Percentiles rank a stretch among this genome's conserved stretches.
Evolutionary conservation across 1,284 basidiomycete species (phyloP).

Genomic region (Vanrija sp.): DNA sequence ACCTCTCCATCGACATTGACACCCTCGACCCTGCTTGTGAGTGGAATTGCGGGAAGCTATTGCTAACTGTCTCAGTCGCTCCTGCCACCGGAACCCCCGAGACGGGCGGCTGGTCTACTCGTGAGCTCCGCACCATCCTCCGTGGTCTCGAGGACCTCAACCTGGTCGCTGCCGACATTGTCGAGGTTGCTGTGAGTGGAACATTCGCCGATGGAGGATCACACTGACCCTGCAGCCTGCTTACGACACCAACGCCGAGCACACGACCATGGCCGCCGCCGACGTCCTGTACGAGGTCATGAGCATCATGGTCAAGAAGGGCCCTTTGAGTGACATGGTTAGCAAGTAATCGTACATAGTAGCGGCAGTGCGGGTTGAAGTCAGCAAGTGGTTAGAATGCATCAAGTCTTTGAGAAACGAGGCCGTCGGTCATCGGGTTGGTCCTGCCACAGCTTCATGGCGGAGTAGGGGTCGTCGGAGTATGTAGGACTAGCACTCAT

Average conservation of each 20-base stretch:
- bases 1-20: conserved; percentile 25
- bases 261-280: conserved; percentile 43
- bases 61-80: neutral
- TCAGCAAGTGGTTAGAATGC: too few species aligned
- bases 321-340: conserved; percentile 1
- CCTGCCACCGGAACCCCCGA: conserved; percentile 23
- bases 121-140: conserved; percentile 41
- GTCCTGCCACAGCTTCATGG: too few species aligned
- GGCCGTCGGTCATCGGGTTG: too few species aligned
- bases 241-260: conserved; percentile 35
- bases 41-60: neutral
- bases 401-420: too few species aligned
- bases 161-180: conserved; percentile 39
- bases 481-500: too few species aligned
- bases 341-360: neutral
- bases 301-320: conserved; percentile 13
- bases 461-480: too few species aligned
- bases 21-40: conserved; percentile 21
- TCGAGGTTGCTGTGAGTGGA: conserved; percentile 18
- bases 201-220: neutral
- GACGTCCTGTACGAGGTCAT: conserved; percentile 40
- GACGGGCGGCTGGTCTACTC: conserved; percentile 42
- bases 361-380: too few species aligned
- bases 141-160: conserved; percentile 38
- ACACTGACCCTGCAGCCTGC: conserved; percentile 4